These are phyloP conservation scores for Penicillium palitans DNA, from an alignment of 2,329 filamentous ascomycete species.

Conservation along the genomic window DNA sequence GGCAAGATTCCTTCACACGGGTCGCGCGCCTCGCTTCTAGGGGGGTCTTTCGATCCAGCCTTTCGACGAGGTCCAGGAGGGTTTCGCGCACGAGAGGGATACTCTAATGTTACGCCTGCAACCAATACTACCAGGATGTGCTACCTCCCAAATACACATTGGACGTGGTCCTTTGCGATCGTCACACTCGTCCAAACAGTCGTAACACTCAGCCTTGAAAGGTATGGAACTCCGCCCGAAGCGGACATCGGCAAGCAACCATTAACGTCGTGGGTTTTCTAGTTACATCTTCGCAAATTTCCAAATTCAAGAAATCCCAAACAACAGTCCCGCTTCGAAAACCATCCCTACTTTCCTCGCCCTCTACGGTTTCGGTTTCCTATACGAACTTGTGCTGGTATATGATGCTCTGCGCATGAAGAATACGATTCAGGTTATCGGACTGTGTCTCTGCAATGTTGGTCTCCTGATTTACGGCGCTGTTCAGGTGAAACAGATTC, in stretches of 20 bases:
- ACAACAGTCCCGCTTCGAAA: conserved; percentile 47
- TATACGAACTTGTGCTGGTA: conserved; percentile 85
- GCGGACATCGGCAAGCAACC: background rate
- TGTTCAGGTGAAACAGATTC: conserved; percentile 89
- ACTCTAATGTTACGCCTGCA: conserved; percentile 42
- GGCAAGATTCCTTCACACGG: conserved; percentile 59
- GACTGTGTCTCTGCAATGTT: conserved; percentile 87
- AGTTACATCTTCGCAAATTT: conserved; percentile 91
- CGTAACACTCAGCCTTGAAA: conserved; percentile 79
- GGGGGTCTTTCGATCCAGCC: conserved; percentile 55
- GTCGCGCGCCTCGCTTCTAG: conserved; percentile 60
- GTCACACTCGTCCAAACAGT: conserved; percentile 73
- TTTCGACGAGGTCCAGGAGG: conserved; percentile 51
- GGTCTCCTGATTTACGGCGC: conserved; percentile 89
- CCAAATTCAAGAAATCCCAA: conserved; percentile 56
- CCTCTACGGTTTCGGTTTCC: conserved; percentile 94
- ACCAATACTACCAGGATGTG: conserved; percentile 55
- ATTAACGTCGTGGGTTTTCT: conserved; percentile 9
- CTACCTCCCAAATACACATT: conserved; percentile 74
- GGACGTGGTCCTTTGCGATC: conserved; percentile 84
- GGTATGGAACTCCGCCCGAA: conserved; percentile 58
- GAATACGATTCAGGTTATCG: conserved; percentile 98
- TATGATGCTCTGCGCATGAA: conserved; percentile 93
- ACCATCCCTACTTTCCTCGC: conserved; percentile 94
- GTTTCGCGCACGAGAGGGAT: conserved; percentile 55